Conservation (phyloP, 805 yeast genomes). For the Candida loeiensis region DNA sequence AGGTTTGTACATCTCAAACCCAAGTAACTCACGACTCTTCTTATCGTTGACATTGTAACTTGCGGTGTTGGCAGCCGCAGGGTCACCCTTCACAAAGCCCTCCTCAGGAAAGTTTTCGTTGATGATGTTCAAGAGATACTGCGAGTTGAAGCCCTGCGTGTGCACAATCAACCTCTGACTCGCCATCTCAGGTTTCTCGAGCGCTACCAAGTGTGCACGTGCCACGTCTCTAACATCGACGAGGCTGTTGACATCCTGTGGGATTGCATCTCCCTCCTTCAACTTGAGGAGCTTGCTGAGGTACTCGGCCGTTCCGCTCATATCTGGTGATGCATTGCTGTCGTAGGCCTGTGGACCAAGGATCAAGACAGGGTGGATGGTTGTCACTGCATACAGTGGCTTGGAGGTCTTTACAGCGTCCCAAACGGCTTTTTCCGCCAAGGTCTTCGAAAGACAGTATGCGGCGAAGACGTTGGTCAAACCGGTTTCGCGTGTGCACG, state of each 20-base stretch:
- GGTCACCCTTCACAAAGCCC: conserved; percentile 17
- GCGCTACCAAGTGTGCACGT: conserved; percentile 31
- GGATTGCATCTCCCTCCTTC: conserved; percentile 12
- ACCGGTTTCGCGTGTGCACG: conserved; percentile 16
- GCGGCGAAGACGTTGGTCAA: conserved; percentile 18
- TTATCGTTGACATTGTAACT: conserved; percentile 11
- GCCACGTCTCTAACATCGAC: conserved; percentile 25
- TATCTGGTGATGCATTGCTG: conserved; percentile 5
- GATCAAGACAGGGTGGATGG: conserved; percentile 20
- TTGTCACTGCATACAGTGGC: conserved; percentile 16
- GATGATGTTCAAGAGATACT: conserved; percentile 18
- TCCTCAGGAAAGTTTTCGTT: conserved; percentile 20
- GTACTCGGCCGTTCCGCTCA: conserved; percentile 26
- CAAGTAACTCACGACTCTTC: conserved; percentile 18
- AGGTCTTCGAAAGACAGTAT: conserved; percentile 29
- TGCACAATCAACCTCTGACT: conserved; percentile 28
- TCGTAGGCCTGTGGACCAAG: conserved; percentile 17
- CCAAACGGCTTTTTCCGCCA: conserved; percentile 35
- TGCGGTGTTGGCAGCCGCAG: conserved; percentile 1
- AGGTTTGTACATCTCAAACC: conserved; percentile 16
- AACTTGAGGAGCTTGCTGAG: conserved; percentile 11
- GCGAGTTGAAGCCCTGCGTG: conserved; percentile 18
- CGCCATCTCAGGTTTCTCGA: conserved; percentile 21
- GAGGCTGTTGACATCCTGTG: conserved; percentile 15
- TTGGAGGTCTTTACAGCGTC: conserved; percentile 16